These are phyloP conservation scores for Xylariaceae sp. DNA, from an alignment of 2,329 filamentous ascomycete species.

Conservation along the genomic window DNA sequence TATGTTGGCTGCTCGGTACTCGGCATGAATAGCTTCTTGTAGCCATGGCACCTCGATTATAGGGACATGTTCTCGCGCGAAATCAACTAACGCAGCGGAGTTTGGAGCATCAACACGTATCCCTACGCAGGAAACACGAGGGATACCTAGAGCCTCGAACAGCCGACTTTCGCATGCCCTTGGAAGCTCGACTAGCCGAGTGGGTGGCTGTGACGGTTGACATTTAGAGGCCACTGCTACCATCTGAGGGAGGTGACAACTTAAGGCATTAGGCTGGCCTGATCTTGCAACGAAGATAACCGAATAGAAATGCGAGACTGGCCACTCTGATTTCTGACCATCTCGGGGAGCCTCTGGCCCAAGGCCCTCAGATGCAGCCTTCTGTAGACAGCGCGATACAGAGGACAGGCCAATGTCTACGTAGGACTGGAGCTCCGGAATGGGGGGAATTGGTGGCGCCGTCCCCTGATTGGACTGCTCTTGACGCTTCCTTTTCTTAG, in stretches of 20 bases:
- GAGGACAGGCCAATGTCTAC: conserved; percentile 62
- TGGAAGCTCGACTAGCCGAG: conserved; percentile 60
- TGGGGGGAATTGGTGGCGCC: conserved; percentile 31
- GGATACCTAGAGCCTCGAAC: conserved; percentile 54
- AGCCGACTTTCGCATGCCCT: conserved; percentile 56
- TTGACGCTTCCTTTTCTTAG: conserved; percentile 49
- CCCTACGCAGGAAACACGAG: conserved; percentile 61
- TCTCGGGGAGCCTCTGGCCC: neutral
- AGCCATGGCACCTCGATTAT: conserved; percentile 55
- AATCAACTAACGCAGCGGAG: conserved; percentile 52
- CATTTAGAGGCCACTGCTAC: conserved; percentile 47
- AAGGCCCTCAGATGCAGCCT: conserved; percentile 30
- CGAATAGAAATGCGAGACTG: conserved; percentile 36
- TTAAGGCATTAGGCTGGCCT: conserved; percentile 54
- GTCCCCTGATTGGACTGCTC: conserved; percentile 21
- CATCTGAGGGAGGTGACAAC: conserved; percentile 57
- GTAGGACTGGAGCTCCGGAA: conserved; percentile 51
- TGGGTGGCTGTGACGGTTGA: conserved; percentile 38
- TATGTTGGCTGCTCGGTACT: conserved; percentile 47
- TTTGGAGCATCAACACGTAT: conserved; percentile 54
- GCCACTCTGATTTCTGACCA: neutral
- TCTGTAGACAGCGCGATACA: conserved; percentile 58
- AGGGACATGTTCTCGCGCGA: conserved; percentile 50
- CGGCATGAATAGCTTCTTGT: conserved; percentile 38
- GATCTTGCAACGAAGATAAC: conserved; percentile 57